Evolutionary conservation across 2,329 filamentous ascomycete species (phyloP).

Genomic region (Alternaria ethzedia): DNA sequence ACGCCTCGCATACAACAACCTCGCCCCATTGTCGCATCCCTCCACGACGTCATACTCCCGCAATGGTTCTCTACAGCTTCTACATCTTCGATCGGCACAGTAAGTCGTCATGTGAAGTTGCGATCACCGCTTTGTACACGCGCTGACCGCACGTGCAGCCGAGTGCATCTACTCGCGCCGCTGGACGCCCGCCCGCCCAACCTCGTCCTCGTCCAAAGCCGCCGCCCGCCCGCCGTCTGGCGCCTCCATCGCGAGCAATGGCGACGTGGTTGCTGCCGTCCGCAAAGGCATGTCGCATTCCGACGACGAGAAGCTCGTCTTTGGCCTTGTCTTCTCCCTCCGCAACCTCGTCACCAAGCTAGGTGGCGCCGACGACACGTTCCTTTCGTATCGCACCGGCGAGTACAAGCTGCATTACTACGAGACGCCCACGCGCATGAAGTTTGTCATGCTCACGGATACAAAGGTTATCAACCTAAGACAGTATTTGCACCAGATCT

Average conservation of each 20-base stretch:
- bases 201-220: constrained; percentile 53
- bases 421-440: constrained; percentile 93
- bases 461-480: constrained; percentile 87
- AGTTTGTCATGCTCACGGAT: constrained; percentile 96
- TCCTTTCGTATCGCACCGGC: constrained; percentile 89
- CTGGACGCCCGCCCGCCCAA: constrained; percentile 68
- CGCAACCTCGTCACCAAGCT: constrained; percentile 97
- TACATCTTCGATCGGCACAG: constrained; percentile 99
- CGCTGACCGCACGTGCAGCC: constrained; percentile 61
- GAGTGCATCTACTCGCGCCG: constrained; percentile 96
- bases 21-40: neutral
- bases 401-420: constrained; percentile 99
- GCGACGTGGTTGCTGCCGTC: constrained; percentile 35
- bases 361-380: constrained; percentile 88
- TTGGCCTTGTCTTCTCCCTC: constrained; percentile 94
- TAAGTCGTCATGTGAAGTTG: constrained; percentile 54
- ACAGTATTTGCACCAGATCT: constrained; percentile 95
- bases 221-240: constrained; percentile 57
- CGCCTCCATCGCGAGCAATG: constrained; percentile 55
- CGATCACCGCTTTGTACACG: neutral
- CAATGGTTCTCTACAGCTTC: constrained; percentile 95
- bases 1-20: neutral
- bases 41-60: neutral
- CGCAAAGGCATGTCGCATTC: constrained; percentile 61
- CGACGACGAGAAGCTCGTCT: constrained; percentile 96